These are phyloP conservation scores for Penicillium sp. DNA, from an alignment of 2,329 filamentous ascomycete genomes.

Conservation along the genomic window DNA sequence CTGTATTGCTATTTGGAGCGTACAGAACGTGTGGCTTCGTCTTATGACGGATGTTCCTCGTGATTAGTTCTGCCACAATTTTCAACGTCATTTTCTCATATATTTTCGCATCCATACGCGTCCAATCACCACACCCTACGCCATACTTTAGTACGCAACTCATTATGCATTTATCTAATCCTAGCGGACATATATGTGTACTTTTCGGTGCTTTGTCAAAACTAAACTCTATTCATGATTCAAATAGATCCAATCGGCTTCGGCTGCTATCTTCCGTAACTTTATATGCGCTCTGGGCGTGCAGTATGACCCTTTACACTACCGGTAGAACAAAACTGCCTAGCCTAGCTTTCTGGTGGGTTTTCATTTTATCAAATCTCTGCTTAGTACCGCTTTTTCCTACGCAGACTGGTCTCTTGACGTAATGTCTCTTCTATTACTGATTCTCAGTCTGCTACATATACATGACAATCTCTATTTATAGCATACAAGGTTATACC, in stretches of 20 bases:
- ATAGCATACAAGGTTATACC: background rate
- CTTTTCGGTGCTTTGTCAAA: no score
- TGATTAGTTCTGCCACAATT: no score
- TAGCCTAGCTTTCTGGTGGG: background rate
- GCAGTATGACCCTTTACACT: background rate
- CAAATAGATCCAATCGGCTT: background rate
- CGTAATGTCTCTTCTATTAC: background rate
- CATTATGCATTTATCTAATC: background rate
- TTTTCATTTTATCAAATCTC: background rate
- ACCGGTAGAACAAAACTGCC: background rate
- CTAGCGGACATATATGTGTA: no score
- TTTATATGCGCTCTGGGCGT: background rate
- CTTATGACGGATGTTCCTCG: no score
- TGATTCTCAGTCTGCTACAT: background rate
- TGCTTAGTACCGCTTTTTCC: background rate
- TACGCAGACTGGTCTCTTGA: background rate
- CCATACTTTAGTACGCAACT: no score
- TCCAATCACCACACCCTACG: no score
- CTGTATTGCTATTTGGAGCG: no score
- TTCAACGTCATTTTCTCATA: no score
- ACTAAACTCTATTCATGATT: no score
- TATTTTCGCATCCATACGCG: no score
- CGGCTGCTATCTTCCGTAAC: background rate
- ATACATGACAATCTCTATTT: background rate
- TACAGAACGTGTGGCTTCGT: no score